A percentile compares a stretch with the other conserved stretches of the same genome.
These are phyloP conservation scores for Thielaviopsis populi DNA, from an alignment of 2,329 filamentous ascomycete species.

Conservation along the genomic window DNA sequence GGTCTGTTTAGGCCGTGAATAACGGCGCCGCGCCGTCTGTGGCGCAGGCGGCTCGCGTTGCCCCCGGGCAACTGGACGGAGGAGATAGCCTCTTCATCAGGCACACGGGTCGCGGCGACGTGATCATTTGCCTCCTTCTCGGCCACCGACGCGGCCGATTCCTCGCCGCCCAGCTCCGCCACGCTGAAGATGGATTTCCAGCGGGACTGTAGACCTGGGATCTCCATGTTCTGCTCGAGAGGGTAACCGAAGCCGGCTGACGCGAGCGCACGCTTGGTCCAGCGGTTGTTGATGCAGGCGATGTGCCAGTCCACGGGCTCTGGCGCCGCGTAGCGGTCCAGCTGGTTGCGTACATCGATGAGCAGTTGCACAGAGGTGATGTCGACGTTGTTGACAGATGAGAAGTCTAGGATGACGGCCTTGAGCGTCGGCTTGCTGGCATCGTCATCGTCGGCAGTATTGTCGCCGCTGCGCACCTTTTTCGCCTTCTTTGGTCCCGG, in stretches of 20 bases:
- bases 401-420: slow-evolving; percentile 89
- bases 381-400: slow-evolving; percentile 84
- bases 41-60: not conserved
- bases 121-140: slow-evolving; percentile 47
- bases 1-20: slow-evolving; percentile 80
- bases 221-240: slow-evolving; percentile 29
- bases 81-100: slow-evolving; percentile 10
- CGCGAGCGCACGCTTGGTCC: slow-evolving; percentile 82
- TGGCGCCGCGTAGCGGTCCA: slow-evolving; percentile 70
- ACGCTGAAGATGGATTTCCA: slow-evolving; percentile 97
- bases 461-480: slow-evolving; percentile 23
- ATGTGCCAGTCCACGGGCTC: slow-evolving; percentile 89
- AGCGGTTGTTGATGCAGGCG: slow-evolving; percentile 81
- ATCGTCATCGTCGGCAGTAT: slow-evolving; percentile 20
- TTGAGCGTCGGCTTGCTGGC: slow-evolving; percentile 54
- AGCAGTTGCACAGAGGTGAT: slow-evolving; percentile 83
- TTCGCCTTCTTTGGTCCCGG: slow-evolving; percentile 52
- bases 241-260: slow-evolving; percentile 83
- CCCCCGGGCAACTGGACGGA: not conserved
- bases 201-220: slow-evolving; percentile 40
- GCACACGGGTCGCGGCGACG: not conserved
- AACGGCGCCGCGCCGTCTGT: slow-evolving; percentile 41
- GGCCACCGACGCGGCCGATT: slow-evolving; percentile 54
- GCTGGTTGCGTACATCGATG: slow-evolving; percentile 87
- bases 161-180: slow-evolving; percentile 61